phyloP scores from a whole-genome alignment of 2,329 filamentous ascomycete genomes.

The Diatrype stigma region DNA sequence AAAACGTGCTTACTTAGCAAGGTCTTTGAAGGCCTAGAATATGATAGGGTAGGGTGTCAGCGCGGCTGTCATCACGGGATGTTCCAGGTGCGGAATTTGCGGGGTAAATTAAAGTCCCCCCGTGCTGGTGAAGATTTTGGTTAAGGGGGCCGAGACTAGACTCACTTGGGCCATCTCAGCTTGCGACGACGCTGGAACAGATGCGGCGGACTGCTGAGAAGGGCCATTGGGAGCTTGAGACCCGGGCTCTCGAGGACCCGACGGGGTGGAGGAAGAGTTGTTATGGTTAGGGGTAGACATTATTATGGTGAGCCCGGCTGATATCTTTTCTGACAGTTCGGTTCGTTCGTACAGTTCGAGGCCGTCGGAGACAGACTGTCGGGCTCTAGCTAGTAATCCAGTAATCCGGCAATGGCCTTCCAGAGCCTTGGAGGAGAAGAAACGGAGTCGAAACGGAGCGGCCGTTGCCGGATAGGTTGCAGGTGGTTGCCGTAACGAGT shows the following conservation, averaged over 20 bases:
- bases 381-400: no score
- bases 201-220: conserved; percentile 4
- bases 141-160: conserved; percentile 1
- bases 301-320: conserved; percentile 10
- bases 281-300: conserved; percentile 12
- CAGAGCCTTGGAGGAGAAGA: neutral
- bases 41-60: conserved; percentile 14
- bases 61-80: neutral
- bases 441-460: neutral
- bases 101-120: neutral
- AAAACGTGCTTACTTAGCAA: conserved; percentile 28
- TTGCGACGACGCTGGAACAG: conserved; percentile 11
- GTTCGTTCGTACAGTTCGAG: neutral
- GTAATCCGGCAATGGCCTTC: neutral
- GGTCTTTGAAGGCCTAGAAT: conserved; percentile 29
- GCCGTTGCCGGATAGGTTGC: neutral
- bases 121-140: neutral
- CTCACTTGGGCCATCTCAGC: conserved; percentile 23
- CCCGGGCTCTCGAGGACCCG: neutral
- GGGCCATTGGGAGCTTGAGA: conserved; percentile 10
- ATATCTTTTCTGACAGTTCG: neutral
- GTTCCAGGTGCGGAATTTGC: neutral
- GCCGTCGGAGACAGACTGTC: neutral
- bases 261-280: conserved; percentile 4
- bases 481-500: neutral